Conservation (phyloP, 2,329 filamentous ascomycete species). For the Talaromyces sp. region DNA sequence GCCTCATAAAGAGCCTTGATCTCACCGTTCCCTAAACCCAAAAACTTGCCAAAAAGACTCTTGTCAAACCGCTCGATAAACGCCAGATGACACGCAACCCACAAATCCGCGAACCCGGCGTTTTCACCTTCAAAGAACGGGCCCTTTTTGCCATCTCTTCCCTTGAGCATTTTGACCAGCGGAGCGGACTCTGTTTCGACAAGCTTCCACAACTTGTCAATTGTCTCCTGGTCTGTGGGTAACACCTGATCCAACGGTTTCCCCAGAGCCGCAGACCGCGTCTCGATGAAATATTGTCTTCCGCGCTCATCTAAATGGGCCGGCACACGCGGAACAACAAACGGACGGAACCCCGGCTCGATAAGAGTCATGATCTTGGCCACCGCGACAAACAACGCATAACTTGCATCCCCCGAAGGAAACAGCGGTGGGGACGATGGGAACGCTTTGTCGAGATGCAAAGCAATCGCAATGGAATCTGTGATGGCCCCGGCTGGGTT, state of each 20-base stretch:
- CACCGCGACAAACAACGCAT: neutral
- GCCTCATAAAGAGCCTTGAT: neutral
- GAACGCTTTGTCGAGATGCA: neutral
- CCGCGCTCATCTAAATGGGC: neutral
- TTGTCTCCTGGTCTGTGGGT: neutral
- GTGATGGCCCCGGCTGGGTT: neutral
- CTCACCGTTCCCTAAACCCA: neutral
- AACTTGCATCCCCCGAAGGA: neutral
- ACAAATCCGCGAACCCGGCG: neutral
- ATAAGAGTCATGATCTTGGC: neutral
- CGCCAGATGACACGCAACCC: neutral
- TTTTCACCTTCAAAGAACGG: neutral
- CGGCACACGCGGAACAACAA: neutral
- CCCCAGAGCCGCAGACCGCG: neutral
- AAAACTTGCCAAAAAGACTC: neutral
- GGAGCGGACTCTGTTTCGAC: neutral
- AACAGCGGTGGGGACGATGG: neutral
- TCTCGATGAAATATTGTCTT: neutral
- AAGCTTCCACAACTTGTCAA: neutral
- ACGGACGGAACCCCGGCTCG: neutral
- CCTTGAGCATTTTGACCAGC: neutral
- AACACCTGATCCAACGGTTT: neutral
- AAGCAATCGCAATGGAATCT: neutral
- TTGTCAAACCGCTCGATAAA: neutral
- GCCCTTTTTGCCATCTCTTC: neutral